These are phyloP conservation scores for Gossypium schwendimanii DNA, from an alignment of 441 rosid genomes.

Conservation along the genomic window DNA sequence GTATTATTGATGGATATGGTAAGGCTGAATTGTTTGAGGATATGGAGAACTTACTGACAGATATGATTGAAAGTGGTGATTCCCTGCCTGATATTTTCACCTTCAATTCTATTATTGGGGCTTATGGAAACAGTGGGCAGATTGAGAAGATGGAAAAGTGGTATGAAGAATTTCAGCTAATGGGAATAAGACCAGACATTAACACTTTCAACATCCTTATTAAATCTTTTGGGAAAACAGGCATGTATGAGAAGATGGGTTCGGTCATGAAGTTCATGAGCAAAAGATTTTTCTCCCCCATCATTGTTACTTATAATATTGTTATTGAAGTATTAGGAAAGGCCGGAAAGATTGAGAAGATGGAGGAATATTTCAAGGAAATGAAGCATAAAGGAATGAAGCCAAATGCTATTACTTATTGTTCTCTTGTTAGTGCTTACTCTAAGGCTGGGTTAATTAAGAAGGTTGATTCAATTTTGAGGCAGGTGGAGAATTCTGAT, in stretches of 20 bases:
- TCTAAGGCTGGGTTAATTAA: conserved; percentile 43
- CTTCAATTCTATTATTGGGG: conserved; percentile 55
- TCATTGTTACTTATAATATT: conserved; percentile 52
- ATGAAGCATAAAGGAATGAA: conserved; percentile 79
- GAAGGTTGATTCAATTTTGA: conserved; percentile 61
- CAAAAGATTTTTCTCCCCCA: conserved; percentile 49
- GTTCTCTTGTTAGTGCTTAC: conserved; percentile 64
- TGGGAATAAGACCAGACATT: conserved; percentile 58
- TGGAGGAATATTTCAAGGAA: conserved; percentile 55
- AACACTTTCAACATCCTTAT: conserved; percentile 65
- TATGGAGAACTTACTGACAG: conserved; percentile 54
- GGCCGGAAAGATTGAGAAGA: conserved; percentile 45
- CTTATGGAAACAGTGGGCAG: conserved; percentile 52
- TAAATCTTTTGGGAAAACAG: conserved; percentile 56
- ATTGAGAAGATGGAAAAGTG: conserved; percentile 63
- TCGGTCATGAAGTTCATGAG: conserved; percentile 63
- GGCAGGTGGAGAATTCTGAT: conserved; percentile 74
- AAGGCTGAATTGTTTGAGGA: conserved; percentile 61
- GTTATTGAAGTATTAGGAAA: conserved; percentile 65
- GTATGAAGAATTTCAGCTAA: conserved; percentile 62
- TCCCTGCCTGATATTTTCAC: conserved; percentile 66
- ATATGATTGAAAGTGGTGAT: conserved; percentile 60
- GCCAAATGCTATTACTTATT: conserved; percentile 66
- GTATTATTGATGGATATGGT: conserved; percentile 64
- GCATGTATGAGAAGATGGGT: conserved; percentile 52